Base-by-base conservation (phyloP, 805 yeast species). In the Dipodascus albidus region DNA sequence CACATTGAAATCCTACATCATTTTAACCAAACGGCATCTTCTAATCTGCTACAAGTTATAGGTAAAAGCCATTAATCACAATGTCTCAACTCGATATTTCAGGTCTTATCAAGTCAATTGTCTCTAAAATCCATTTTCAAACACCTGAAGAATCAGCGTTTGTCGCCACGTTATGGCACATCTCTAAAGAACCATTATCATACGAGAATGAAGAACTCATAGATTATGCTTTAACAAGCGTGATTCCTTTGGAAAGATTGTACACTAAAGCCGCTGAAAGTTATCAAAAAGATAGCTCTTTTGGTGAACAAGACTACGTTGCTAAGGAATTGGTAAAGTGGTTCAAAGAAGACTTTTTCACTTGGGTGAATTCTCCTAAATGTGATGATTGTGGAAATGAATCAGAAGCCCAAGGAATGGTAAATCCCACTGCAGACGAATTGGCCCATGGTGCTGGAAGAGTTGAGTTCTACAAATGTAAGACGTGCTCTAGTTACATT, bases 261-360 rank as follows among this genome's bases (percentile, higher is more conserved):
- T 82, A 79, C 59, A 66, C 69, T 0, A 81, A 79, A 21, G 88
- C 87, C 0, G 95, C 85, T 23, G 61, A 58, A 21, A 69, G 66
- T 19, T 62, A 59, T 24, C 65, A 61, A 51, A 60, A 53, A 9
- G 61, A 58, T 4, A 55, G 56, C 0, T 55, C 55, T 22, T 69
- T 71, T 59, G 74, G 78, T 17, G 74, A 78, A 54, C 74, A 78
- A 41, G 91, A 85, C 62, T 69, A 75, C 24, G 57, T 85, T 1
- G 83, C 84, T 0, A 72, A 70, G 57, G 84, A 78, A 56, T 27
- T 47, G 8, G 31, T 47, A 14, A 67, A 55, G 49, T 85, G 87
- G 82, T 91, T 83, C 70, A 88, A 87, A 60, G 72, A 81, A 42
- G 83, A 79, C 44, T 89, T 87, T 70, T 91, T 91, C 70, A 71